Conservation (phyloP, 495 filamentous ascomycete genomes). For the Aspergillus panamensis region DNA sequence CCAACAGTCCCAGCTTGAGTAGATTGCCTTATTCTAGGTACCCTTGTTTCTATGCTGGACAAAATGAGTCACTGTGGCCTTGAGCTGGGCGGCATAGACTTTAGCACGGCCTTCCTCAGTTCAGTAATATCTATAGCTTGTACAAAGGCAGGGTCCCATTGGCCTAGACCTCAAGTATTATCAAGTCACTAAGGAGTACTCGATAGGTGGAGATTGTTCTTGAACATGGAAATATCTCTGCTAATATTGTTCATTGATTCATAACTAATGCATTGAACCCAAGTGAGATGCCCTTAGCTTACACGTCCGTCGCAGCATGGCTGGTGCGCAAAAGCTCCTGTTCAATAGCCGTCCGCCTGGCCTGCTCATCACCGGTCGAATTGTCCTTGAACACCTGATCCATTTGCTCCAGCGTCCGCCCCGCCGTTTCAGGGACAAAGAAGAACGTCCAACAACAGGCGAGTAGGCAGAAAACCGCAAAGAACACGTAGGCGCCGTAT, state of each 20-base stretch:
- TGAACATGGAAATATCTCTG: too few relatives aligned
- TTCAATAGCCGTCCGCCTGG: slow-evolving; percentile 38
- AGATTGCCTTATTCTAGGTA: too few relatives aligned
- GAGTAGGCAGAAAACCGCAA: slow-evolving; percentile 55
- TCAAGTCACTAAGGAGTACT: too few relatives aligned
- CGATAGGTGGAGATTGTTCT: too few relatives aligned
- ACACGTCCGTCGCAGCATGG: background rate
- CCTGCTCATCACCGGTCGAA: slow-evolving; percentile 38
- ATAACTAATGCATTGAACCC: background rate
- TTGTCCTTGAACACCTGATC: slow-evolving; percentile 51
- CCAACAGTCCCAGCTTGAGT: too few relatives aligned
- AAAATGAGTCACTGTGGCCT: too few relatives aligned
- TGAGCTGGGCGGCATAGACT: too few relatives aligned
- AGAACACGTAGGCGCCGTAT: slow-evolving; percentile 55
- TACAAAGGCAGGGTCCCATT: too few relatives aligned
- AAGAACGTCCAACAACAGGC: slow-evolving; percentile 50
- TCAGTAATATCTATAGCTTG: too few relatives aligned
- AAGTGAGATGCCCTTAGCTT: background rate
- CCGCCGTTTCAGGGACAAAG: slow-evolving; percentile 57
- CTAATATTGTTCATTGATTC: background rate
- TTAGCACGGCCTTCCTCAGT: too few relatives aligned
- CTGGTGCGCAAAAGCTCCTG: slow-evolving; percentile 24
- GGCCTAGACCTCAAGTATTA: too few relatives aligned
- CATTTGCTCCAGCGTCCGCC: slow-evolving; percentile 56
- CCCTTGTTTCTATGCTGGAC: too few relatives aligned